phyloP scores from a whole-genome alignment of 176 grass and related monocot species.

The Carex parvula region DNA sequence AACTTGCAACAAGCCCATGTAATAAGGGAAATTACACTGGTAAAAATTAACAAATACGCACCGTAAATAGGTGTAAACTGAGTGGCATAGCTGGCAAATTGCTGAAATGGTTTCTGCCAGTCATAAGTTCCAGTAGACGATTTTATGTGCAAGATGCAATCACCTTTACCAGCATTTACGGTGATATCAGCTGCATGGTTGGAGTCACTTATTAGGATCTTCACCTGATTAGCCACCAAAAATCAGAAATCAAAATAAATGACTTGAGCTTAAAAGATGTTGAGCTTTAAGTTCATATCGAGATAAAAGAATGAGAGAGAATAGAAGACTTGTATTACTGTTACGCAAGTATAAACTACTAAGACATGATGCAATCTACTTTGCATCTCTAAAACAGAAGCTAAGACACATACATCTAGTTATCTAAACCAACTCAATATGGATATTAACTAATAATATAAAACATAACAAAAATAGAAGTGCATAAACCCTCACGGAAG shows the following conservation, averaged over 20 bases:
- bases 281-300: neutral
- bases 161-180: conserved; percentile 30
- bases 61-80: conserved; percentile 73
- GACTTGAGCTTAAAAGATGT: neutral
- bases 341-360: neutral
- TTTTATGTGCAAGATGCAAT: conserved; percentile 37
- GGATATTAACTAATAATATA: neutral
- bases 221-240: conserved; percentile 39
- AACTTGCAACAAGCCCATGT: conserved; percentile 72
- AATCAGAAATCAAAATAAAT: conserved; percentile 15
- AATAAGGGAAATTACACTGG: conserved; percentile 43
- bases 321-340: neutral
- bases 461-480: conserved; percentile 1
- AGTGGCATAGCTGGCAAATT: conserved; percentile 47
- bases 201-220: conserved; percentile 24
- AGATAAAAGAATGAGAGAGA: neutral
- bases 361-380: neutral
- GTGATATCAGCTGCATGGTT: conserved; percentile 40
- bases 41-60: conserved; percentile 50
- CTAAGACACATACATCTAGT: neutral
- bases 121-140: conserved; percentile 32
- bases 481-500: neutral
- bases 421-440: neutral
- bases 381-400: neutral
- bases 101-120: conserved; percentile 49